Percentiles rank a stretch among this genome's conserved stretches.
phyloP scores from a whole-genome alignment of 495 filamentous ascomycete species.

The Cladorrhinum samala region DNA sequence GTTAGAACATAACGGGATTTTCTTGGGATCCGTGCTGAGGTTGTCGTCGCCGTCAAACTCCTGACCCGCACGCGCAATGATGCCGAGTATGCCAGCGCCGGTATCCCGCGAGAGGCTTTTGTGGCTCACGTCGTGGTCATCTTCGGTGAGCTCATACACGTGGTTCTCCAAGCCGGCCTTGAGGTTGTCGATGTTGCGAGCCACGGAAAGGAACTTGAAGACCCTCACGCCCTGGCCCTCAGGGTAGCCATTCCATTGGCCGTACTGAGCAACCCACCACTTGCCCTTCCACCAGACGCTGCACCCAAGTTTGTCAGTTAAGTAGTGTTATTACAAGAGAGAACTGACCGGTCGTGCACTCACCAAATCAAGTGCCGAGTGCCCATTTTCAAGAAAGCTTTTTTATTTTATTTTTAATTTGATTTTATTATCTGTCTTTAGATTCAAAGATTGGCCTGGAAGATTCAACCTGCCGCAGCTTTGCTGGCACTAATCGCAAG shows the following conservation, averaged over 20 bases:
- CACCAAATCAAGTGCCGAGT: constrained; percentile 13
- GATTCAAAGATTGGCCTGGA: too few species aligned
- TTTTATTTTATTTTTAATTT: too few species aligned
- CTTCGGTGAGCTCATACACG: constrained; percentile 8
- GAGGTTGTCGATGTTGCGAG: constrained; percentile 12
- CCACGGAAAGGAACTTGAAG: constrained; percentile 9
- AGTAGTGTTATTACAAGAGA: not conserved
- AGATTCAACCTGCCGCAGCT: too few species aligned
- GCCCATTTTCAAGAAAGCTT: constrained; percentile 1
- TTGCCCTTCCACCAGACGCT: constrained; percentile 13
- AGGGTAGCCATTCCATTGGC: constrained; percentile 13
- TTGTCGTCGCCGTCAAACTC: constrained; percentile 1
- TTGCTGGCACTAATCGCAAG: too few species aligned
- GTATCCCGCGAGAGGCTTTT: constrained; percentile 8
- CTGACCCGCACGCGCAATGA: constrained; percentile 3
- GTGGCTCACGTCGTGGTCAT: constrained; percentile 4
- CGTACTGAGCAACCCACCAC: constrained; percentile 14
- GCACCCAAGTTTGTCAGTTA: not conserved
- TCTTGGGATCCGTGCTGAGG: too few species aligned
- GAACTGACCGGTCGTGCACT: not conserved
- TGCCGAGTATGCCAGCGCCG: constrained; percentile 4
- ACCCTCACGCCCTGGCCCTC: constrained; percentile 11
- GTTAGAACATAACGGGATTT: too few species aligned
- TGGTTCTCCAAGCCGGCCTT: constrained; percentile 12
- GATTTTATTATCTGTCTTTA: too few species aligned